Percentiles rank a stretch among this genome's conserved stretches.
Evolutionary conservation across 2,329 filamentous ascomycete genomes (phyloP).

Genomic region (Clonostachys solani): DNA sequence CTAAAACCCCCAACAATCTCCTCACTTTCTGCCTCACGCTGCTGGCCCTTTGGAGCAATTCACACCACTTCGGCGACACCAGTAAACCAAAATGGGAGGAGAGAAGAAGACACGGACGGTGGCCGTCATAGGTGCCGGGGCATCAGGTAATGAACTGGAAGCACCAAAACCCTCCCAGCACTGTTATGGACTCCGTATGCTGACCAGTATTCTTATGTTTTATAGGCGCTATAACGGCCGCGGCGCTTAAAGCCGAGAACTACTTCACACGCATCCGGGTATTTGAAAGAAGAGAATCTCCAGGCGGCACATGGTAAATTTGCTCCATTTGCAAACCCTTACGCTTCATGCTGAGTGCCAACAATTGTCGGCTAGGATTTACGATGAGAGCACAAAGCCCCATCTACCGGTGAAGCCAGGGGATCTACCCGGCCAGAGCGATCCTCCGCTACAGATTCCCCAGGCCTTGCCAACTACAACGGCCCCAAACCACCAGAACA

Average conservation of each 20-base stretch:
- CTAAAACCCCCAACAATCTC: no score
- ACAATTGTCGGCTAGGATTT: slow-evolving; percentile 36
- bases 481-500: slow-evolving; percentile 34
- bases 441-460: slow-evolving; percentile 40
- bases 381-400: slow-evolving; percentile 35
- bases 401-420: slow-evolving; percentile 32
- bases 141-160: neutral
- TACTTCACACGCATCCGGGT: slow-evolving; percentile 16
- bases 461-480: slow-evolving; percentile 29
- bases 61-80: no score
- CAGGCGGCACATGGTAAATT: slow-evolving; percentile 39
- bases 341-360: neutral
- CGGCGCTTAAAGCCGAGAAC: slow-evolving; percentile 28
- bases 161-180: no score
- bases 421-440: slow-evolving; percentile 34
- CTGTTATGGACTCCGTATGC: no score
- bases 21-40: no score
- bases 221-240: slow-evolving; percentile 7
- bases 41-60: no score
- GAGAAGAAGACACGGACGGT: neutral
- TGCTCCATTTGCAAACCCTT: neutral
- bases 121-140: neutral
- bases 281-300: slow-evolving; percentile 33
- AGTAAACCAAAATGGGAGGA: neutral
- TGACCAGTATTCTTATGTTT: no score